Base-by-base conservation (phyloP, 2,329 filamentous ascomycete species). In the Calonectria henricotiae region DNA sequence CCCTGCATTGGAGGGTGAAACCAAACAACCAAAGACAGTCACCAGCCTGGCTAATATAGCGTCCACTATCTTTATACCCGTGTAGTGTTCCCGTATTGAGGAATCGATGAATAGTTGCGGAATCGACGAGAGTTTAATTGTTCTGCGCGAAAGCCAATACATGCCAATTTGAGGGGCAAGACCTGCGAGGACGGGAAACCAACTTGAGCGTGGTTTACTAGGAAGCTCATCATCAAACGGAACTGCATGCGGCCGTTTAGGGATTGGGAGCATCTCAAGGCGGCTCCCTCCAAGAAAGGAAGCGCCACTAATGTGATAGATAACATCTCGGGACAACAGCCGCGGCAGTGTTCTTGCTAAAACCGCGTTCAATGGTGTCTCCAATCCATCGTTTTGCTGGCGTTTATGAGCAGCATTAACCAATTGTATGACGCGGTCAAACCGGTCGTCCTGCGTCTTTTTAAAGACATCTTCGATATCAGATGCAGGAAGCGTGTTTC, bases 221-320 rank as follows among this genome's bases (percentile, higher is more conserved):
- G 51, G 51, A 27, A 58, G 51, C 20, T 58, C 51, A 17, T 58
- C 51, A 9, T 58, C 20, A 15, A 17, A 58, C 35, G 51, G 51
- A 37, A 58, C 20, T 17, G 20, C 17, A 20, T 58, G 51, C 2
- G 32, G 32, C 2, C 51, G 51, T 5, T 32, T 2, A 11, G 51
- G 51, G 1, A 3, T 39, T 5, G 51, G 51, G 5, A 58, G 23
- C 35, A 58, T 39, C 32, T 39, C 51, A 39, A 58, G 51, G 5
- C 51, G 35, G 20, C n/a, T 39, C 11, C 32, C 51, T 5, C 51
- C 51, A 12, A 58, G 12, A 4, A 58, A 41, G 0, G 20, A 1
- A 8, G 32, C 20, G 6, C 51, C 51, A 2, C 8, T 4, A 3
- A 13, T 58, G 15, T 58, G 51, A 39, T 39, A n/a, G 12, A 12